These are phyloP conservation scores for Rhododendron henanense DNA, from an alignment of 148 eudicot species.

Conservation along the genomic window DNA sequence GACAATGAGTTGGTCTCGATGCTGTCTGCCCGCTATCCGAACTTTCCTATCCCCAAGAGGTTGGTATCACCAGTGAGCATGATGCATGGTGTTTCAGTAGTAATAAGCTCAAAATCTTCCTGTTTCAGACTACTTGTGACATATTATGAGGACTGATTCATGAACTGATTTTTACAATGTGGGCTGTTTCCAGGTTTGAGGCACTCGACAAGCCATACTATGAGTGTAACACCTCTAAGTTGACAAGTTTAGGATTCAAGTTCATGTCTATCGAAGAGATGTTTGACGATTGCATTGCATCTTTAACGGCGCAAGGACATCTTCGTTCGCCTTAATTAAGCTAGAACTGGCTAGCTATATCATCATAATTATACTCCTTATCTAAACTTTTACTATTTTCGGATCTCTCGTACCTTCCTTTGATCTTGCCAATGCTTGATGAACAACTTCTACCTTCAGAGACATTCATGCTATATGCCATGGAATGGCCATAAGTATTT, in stretches of 20 bases:
- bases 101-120: no score
- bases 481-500: background rate
- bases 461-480: no score
- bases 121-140: background rate
- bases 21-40: conserved; percentile 64
- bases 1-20: conserved; percentile 49
- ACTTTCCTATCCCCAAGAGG: conserved; percentile 66
- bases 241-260: conserved; percentile 69
- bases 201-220: conserved; percentile 59
- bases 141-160: background rate
- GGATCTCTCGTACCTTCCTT: no score
- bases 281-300: conserved; percentile 76
- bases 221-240: conserved; percentile 57
- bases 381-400: no score
- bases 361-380: no score
- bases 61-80: background rate
- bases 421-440: no score
- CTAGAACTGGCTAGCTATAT: background rate
- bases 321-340: conserved; percentile 25
- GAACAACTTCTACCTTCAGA: no score
- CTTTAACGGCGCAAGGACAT: conserved; percentile 62
- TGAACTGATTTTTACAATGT: background rate
- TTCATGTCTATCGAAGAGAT: conserved; percentile 82
- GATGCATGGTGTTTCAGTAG: no score
- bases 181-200: conserved; percentile 48